Evolutionary conservation across 805 yeast genomes (phyloP).

Genomic region (Komagataella phaffii): DNA sequence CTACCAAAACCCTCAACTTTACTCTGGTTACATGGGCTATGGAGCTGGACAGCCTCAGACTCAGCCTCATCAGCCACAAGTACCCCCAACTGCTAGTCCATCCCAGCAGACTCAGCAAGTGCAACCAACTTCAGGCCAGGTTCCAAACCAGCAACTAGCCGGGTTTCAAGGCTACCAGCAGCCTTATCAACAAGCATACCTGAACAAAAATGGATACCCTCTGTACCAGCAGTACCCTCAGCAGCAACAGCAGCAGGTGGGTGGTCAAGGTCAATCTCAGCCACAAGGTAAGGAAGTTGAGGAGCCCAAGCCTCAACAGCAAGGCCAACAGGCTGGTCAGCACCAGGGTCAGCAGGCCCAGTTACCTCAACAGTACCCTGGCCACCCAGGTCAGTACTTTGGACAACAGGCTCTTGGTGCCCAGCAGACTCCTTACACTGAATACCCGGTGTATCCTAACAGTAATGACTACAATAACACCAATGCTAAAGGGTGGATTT

Average conservation of each 20-base stretch:
- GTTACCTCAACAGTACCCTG: slow-evolving; percentile 1
- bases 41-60: not conserved
- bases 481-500: not conserved
- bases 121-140: not conserved
- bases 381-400: slow-evolving; percentile 1
- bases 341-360: slow-evolving; percentile 7
- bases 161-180: not conserved
- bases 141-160: not conserved
- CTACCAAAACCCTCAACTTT: slow-evolving; percentile 14
- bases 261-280: not conserved
- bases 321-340: slow-evolving; percentile 5
- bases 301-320: slow-evolving; percentile 1
- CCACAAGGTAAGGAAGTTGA: slow-evolving; percentile 12
- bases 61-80: slow-evolving; percentile 12
- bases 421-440: slow-evolving; percentile 4
- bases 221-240: slow-evolving; percentile 1
- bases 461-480: slow-evolving; percentile 1
- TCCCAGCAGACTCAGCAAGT: not conserved
- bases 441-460: slow-evolving; percentile 1
- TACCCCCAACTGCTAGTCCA: slow-evolving; percentile 2
- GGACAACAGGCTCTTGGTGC: slow-evolving; percentile 1
- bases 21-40: slow-evolving; percentile 11
- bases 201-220: not conserved
- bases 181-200: not conserved
- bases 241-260: slow-evolving; percentile 7